phyloP scores from a whole-genome alignment of 2,329 filamentous ascomycete genomes.

The Ceratocystis cubensis region DNA sequence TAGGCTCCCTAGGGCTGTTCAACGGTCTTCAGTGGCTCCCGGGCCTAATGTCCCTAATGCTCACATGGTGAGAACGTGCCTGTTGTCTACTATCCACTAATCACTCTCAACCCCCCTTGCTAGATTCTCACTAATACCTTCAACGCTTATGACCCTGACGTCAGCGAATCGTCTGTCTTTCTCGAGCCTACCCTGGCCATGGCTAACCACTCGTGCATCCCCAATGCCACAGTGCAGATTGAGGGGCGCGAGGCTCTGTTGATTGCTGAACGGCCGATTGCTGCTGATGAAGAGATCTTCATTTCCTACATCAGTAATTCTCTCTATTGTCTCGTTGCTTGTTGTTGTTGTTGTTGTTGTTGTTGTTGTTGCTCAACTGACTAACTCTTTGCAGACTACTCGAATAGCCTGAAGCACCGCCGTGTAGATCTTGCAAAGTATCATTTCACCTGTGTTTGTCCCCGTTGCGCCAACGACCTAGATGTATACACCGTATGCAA shows the following conservation, averaged over 20 bases:
- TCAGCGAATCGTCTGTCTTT: slow-evolving; percentile 42
- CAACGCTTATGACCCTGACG: slow-evolving; percentile 41
- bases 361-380: background rate
- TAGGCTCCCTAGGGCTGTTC: slow-evolving; percentile 24
- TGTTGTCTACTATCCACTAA: too few relatives aligned
- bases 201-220: slow-evolving; percentile 50
- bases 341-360: background rate
- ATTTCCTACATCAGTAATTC: slow-evolving; percentile 48
- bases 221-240: slow-evolving; percentile 48
- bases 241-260: slow-evolving; percentile 39
- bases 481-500: slow-evolving; percentile 42
- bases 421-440: slow-evolving; percentile 36
- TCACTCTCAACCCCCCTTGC: too few relatives aligned
- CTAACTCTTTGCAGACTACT: slow-evolving; percentile 32
- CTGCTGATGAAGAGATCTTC: slow-evolving; percentile 42
- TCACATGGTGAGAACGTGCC: background rate
- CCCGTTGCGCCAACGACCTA: slow-evolving; percentile 38
- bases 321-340: background rate
- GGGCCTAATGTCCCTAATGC: background rate
- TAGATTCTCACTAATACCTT: slow-evolving; percentile 53
- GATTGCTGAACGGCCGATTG: slow-evolving; percentile 38
- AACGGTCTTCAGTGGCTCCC: too few relatives aligned
- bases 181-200: slow-evolving; percentile 45
- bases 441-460: slow-evolving; percentile 41
- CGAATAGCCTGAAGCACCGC: slow-evolving; percentile 34